These are phyloP conservation scores for Marsdenia floribunda DNA, from an alignment of 257 asterid species.

Conservation along the genomic window DNA sequence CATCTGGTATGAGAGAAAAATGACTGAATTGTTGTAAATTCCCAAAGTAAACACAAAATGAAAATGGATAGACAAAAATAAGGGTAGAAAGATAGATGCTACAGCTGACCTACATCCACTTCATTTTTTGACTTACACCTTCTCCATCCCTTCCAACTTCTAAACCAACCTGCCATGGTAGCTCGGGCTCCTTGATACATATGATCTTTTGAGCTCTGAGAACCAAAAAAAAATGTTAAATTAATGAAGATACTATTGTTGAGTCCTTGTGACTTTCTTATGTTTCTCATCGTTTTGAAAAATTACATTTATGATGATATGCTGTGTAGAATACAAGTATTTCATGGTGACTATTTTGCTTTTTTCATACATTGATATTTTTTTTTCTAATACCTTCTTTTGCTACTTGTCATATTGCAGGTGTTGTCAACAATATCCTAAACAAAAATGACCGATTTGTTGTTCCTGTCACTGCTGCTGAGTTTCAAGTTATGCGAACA, in stretches of 20 bases:
- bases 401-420: slow-evolving; percentile 39
- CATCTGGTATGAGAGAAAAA: background rate
- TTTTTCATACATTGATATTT: background rate
- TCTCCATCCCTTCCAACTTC: background rate
- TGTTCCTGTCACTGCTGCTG: slow-evolving; percentile 92
- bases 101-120: background rate
- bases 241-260: background rate
- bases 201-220: background rate
- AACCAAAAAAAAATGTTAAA: background rate
- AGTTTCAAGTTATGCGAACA: slow-evolving; percentile 83
- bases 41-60: background rate
- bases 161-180: background rate
- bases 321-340: background rate
- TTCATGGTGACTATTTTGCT: background rate
- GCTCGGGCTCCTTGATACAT: background rate
- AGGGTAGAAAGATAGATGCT: background rate
- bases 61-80: background rate
- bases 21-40: background rate
- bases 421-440: slow-evolving; percentile 62
- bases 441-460: slow-evolving; percentile 62
- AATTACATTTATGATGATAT: background rate
- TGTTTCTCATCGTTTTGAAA: background rate
- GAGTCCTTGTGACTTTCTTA: background rate
- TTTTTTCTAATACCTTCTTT: background rate
- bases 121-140: background rate